Percentiles rank a stretch among this genome's conserved stretches.
Conservation (phyloP, 805 yeast species). For the Barnettozyma sucrosica region DNA sequence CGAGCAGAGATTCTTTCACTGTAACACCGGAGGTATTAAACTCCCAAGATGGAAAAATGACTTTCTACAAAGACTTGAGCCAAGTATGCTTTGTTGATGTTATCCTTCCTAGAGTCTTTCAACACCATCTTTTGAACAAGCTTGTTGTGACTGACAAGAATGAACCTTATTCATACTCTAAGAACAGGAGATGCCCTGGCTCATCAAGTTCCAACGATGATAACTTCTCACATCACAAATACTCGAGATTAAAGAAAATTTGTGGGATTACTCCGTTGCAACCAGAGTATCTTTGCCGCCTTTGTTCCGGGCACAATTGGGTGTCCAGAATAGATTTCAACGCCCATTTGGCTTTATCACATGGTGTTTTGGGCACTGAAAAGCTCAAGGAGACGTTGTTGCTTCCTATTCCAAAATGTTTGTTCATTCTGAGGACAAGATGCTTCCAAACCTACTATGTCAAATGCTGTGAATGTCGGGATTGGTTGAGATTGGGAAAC, state of each 20-base stretch:
- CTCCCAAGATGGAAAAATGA: conserved; percentile 13
- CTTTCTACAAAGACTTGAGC: conserved; percentile 12
- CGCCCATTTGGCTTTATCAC: conserved; percentile 21
- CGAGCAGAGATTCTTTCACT: not conserved
- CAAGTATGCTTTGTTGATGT: conserved; percentile 9
- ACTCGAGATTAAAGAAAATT: conserved; percentile 8
- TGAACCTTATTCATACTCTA: conserved; percentile 8
- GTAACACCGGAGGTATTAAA: conserved; percentile 4
- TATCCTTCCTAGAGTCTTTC: conserved; percentile 20
- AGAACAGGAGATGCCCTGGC: conserved; percentile 17
- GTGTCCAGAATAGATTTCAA: conserved; percentile 10
- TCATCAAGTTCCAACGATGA: conserved; percentile 9
- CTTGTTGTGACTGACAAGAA: conserved; percentile 1
- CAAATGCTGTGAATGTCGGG: conserved; percentile 17
- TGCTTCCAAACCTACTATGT: conserved; percentile 10
- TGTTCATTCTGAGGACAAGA: conserved; percentile 12
- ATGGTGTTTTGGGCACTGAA: conserved; percentile 18
- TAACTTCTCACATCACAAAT: conserved; percentile 7
- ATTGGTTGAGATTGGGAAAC: conserved; percentile 22
- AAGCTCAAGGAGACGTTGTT: conserved; percentile 1
- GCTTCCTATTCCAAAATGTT: conserved; percentile 16
- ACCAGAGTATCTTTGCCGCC: conserved; percentile 20
- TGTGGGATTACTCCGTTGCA: not conserved
- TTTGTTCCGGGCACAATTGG: conserved; percentile 26
- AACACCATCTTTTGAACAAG: conserved; percentile 15